Conservation (phyloP, 176 grass and related monocot species). For the Oryza longistaminata region DNA sequence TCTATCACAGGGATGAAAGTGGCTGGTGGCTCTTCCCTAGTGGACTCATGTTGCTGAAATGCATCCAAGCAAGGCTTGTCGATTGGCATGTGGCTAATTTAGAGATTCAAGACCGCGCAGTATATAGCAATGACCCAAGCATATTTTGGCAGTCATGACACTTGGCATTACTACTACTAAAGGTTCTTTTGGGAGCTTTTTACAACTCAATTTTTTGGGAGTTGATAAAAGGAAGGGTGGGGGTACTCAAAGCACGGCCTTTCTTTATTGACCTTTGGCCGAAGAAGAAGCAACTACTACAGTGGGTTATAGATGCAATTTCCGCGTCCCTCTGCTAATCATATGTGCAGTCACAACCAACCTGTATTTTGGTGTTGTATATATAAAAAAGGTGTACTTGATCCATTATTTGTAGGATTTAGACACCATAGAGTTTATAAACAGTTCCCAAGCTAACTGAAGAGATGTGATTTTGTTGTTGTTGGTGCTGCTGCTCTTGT, state of each 20-base stretch:
- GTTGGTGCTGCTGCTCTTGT: neutral
- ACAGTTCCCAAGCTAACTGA: slow-evolving; percentile 44
- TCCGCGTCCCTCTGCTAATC: slow-evolving; percentile 42
- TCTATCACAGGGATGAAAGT: slow-evolving; percentile 83
- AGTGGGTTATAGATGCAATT: slow-evolving; percentile 44
- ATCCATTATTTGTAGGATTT: slow-evolving; percentile 93
- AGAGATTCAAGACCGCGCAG: slow-evolving; percentile 91
- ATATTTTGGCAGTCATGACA: slow-evolving; percentile 97
- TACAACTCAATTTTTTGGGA: slow-evolving; percentile 79
- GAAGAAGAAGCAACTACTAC: slow-evolving; percentile 51
- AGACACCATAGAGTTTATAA: slow-evolving; percentile 63
- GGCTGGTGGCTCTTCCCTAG: slow-evolving; percentile 97
- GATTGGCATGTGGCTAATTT: slow-evolving; percentile 99
- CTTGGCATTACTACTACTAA: slow-evolving; percentile 34
- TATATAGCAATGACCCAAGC: slow-evolving; percentile 90
- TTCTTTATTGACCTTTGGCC: slow-evolving; percentile 64
- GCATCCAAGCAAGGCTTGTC: slow-evolving; percentile 96
- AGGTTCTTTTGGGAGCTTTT: slow-evolving; percentile 57
- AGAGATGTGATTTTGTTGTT: slow-evolving; percentile 45
- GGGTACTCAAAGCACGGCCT: slow-evolving; percentile 37
- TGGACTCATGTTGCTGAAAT: slow-evolving; percentile 85
- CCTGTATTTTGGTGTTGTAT: slow-evolving; percentile 55
- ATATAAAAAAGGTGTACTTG: slow-evolving; percentile 71
- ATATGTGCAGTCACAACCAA: slow-evolving; percentile 51
- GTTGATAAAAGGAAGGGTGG: slow-evolving; percentile 63